Percentiles rank a stretch among this genome's conserved stretches.
phyloP scores from a whole-genome alignment of 2,329 filamentous ascomycete genomes.

The Cladophialophora exuberans region DNA sequence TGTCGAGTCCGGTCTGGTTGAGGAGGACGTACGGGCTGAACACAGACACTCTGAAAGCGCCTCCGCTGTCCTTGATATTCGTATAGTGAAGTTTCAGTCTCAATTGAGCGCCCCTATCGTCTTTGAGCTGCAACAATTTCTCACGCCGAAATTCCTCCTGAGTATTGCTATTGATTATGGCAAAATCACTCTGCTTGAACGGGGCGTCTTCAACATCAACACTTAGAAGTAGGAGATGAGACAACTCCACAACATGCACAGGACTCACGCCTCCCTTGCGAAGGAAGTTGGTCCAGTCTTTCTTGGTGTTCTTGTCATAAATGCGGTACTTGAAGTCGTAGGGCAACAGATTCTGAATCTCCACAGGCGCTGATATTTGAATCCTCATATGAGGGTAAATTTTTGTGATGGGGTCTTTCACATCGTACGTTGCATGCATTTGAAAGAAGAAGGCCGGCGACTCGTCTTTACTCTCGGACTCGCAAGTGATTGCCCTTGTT shows the following conservation, averaged over 20 bases:
- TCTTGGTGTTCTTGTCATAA: conserved; percentile 97
- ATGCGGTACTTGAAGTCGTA: conserved; percentile 99
- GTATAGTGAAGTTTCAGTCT: conserved; percentile 89
- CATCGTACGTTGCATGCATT: conserved; percentile 83
- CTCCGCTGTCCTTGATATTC: conserved; percentile 85
- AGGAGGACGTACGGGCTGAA: conserved; percentile 94
- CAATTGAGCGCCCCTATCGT: conserved; percentile 77
- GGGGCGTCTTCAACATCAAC: conserved; percentile 96
- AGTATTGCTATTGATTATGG: conserved; percentile 89
- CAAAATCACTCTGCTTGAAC: conserved; percentile 93
- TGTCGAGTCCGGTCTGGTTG: conserved; percentile 90
- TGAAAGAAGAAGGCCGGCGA: conserved; percentile 93
- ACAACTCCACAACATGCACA: conserved; percentile 94
- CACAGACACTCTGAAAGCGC: conserved; percentile 92
- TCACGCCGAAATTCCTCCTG: conserved; percentile 89
- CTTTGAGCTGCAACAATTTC: conserved; percentile 76
- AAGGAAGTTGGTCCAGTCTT: conserved; percentile 98
- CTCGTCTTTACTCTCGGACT: conserved; percentile 78
- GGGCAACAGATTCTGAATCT: conserved; percentile 90
- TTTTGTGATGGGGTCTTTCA: conserved; percentile 77
- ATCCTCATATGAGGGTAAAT: conserved; percentile 94
- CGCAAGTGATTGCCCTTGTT: conserved; percentile 84
- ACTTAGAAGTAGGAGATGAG: conserved; percentile 87
- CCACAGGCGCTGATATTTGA: conserved; percentile 87
- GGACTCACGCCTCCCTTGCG: conserved; percentile 96